Conservation (phyloP, 176 grass and related monocot species). For the bread wheat (Triticum aestivum) region IWGSC_CS_RefSeq_v2.1 NC_057811.1:162829371-162829870, state of each 20-base stretch:
- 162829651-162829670: background rate
- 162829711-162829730: background rate
- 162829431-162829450: background rate
- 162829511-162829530: conserved; percentile 10
- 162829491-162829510: conserved; percentile 2
- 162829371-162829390: background rate
- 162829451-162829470: background rate
- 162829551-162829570: conserved; percentile 26
- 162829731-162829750: background rate
- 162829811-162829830: background rate
- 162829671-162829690: conserved; percentile 27
- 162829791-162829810: background rate
- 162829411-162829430: background rate
- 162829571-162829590: background rate
- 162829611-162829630: background rate
- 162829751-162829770: conserved; percentile 23
- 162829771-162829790: background rate
- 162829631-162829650: background rate
- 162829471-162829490: background rate
- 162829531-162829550: background rate
- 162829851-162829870: background rate
- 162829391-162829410: background rate
- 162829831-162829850: background rate
- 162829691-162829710: background rate
- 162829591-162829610: background rate